Conservation (phyloP, 768 basidiomycete species). For the Lenzites betulinus region DNA sequence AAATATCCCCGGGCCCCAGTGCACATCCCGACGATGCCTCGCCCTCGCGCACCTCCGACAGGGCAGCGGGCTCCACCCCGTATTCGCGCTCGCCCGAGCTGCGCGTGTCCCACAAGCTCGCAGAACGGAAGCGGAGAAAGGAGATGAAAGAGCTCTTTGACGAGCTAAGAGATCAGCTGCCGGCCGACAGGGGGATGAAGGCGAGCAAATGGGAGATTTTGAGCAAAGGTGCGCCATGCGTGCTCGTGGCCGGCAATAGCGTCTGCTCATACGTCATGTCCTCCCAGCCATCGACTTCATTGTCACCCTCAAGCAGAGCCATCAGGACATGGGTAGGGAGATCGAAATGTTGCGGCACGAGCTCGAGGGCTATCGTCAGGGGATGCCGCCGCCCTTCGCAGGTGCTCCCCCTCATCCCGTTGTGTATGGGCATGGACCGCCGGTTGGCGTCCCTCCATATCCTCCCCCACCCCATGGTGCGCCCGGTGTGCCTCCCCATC, state of each 20-base stretch:
- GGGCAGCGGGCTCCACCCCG: constrained; percentile 63
- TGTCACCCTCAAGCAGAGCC: constrained; percentile 68
- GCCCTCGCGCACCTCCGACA: constrained; percentile 34
- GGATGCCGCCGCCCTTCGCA: constrained; percentile 50
- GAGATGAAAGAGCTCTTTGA: constrained; percentile 99
- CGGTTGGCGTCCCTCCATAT: constrained; percentile 32
- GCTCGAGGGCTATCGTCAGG: constrained; percentile 62
- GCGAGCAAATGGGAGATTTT: constrained; percentile 99
- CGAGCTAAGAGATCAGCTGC: constrained; percentile 90
- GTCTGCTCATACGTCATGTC: constrained; percentile 7
- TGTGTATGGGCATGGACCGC: constrained; percentile 50
- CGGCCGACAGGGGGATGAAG: constrained; percentile 92
- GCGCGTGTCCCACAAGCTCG: constrained; percentile 93
- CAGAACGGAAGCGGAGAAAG: constrained; percentile 94
- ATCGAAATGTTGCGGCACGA: constrained; percentile 80
- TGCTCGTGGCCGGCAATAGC: neutral
- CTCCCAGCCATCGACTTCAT: constrained; percentile 86
- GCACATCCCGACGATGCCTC: constrained; percentile 20
- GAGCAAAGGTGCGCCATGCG: constrained; percentile 76
- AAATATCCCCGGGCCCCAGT: constrained; percentile 20
- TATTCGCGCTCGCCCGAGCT: constrained; percentile 96
- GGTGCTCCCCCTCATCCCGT: constrained; percentile 47
- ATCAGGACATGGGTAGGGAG: constrained; percentile 78
- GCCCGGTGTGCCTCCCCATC: constrained; percentile 41
- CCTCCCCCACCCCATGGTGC: constrained; percentile 47